These are phyloP conservation scores for Oxyria digyna DNA, from an alignment of 148 eudicot genomes.

Conservation along the genomic window DNA sequence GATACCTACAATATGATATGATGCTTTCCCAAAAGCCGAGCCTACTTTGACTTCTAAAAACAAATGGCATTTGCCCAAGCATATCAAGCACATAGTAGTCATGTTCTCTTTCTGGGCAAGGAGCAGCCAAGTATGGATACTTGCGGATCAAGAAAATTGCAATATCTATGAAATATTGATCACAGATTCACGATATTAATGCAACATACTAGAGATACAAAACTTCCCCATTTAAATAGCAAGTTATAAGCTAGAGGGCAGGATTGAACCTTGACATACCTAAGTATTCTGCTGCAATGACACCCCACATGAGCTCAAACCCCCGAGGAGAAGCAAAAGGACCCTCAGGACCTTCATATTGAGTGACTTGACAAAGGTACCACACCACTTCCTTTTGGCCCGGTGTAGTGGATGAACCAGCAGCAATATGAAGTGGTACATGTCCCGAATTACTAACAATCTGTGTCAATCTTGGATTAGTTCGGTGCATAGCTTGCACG, in stretches of 20 bases:
- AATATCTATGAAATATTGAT: neutral
- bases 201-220: neutral
- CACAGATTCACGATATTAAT: too few species aligned
- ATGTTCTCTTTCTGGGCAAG: neutral
- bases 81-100: neutral
- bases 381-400: conserved; percentile 7
- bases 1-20: neutral
- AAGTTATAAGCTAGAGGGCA: neutral
- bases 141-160: neutral
- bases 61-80: conserved; percentile 4
- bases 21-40: conserved; percentile 2
- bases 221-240: neutral
- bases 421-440: conserved; percentile 4
- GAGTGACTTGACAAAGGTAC: neutral
- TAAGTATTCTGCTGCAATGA: conserved; percentile 5
- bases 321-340: neutral
- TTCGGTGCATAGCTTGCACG: neutral
- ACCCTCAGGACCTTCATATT: neutral
- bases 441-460: conserved; percentile 1
- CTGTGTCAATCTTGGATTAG: neutral
- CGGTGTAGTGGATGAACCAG: neutral
- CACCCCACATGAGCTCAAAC: conserved; percentile 4
- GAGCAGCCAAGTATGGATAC: neutral
- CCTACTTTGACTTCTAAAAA: conserved; percentile 3
- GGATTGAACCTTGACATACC: neutral